Evolutionary conservation across 2,329 filamentous ascomycete species (phyloP).

Genomic region (Clonostachys rosea): DNA sequence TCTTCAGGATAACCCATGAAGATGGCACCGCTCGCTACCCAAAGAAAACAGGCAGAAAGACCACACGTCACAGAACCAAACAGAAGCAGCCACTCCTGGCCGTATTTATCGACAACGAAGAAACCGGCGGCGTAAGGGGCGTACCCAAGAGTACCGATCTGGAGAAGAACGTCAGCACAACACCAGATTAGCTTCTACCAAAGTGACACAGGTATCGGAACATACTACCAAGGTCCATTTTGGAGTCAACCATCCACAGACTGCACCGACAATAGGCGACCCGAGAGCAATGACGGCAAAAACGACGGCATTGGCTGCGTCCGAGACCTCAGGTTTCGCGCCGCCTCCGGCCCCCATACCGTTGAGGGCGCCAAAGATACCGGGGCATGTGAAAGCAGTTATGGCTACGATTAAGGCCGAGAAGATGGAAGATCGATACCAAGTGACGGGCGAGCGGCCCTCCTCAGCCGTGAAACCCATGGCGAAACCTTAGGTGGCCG

Average conservation of each 20-base stretch:
- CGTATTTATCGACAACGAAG: slow-evolving; percentile 33
- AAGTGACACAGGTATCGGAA: too few relatives aligned
- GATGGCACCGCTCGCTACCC: slow-evolving; percentile 10
- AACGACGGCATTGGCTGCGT: neutral
- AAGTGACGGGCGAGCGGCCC: neutral
- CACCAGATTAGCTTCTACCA: too few relatives aligned
- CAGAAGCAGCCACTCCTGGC: slow-evolving; percentile 30
- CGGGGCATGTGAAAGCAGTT: slow-evolving; percentile 1
- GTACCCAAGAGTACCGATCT: slow-evolving; percentile 30
- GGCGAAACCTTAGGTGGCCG: too few relatives aligned
- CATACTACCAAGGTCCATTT: neutral
- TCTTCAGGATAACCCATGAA: slow-evolving; percentile 1
- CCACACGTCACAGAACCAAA: slow-evolving; percentile 30
- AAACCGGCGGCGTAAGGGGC: slow-evolving; percentile 30
- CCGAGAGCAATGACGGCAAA: neutral
- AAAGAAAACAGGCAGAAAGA: slow-evolving; percentile 20
- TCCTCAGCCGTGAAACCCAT: too few relatives aligned
- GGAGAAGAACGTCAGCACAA: neutral
- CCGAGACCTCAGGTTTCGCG: neutral
- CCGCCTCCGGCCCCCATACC: neutral
- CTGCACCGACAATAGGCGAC: neutral
- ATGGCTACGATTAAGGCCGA: neutral
- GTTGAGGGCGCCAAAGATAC: neutral
- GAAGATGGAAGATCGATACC: neutral
- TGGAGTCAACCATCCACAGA: neutral